Percentiles rank a stretch among this genome's conserved stretches.
phyloP scores from a whole-genome alignment of 164 flowering plant genomes.

The Warburgia ugandensis region DNA sequence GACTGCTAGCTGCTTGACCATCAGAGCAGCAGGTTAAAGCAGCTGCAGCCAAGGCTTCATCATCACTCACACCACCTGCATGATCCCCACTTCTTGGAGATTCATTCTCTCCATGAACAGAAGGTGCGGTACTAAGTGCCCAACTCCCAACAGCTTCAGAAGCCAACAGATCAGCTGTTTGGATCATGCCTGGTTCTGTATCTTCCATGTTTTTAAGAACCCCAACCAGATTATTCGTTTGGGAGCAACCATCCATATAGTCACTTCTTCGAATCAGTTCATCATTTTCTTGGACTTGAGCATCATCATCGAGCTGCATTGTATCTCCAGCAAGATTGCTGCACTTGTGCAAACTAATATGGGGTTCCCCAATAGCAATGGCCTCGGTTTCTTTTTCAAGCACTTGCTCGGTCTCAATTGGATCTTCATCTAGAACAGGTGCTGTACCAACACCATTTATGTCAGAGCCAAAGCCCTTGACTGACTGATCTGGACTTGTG shows the following conservation, averaged over 20 bases:
- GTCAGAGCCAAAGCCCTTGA: constrained; percentile 74
- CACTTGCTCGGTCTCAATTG: constrained; percentile 54
- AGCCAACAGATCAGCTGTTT: constrained; percentile 74
- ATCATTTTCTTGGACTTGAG: constrained; percentile 34
- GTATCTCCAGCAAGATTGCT: constrained; percentile 45
- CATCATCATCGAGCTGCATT: constrained; percentile 67
- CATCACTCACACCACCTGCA: constrained; percentile 15
- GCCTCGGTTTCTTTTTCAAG: constrained; percentile 66
- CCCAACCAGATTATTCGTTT: constrained; percentile 22
- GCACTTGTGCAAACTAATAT: constrained; percentile 32
- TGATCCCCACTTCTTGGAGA: constrained; percentile 35
- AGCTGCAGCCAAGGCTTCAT: constrained; percentile 18
- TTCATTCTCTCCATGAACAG: constrained; percentile 77
- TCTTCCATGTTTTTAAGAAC: constrained; percentile 40
- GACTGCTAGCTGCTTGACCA: constrained; percentile 56
- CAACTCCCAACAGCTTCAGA: constrained; percentile 95
- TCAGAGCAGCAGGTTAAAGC: constrained; percentile 22
- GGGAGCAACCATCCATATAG: constrained; percentile 21
- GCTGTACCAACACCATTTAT: constrained; percentile 58
- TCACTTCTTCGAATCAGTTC: constrained; percentile 17
- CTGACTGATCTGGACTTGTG: constrained; percentile 38
- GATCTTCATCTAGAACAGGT: constrained; percentile 42
- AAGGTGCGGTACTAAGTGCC: constrained; percentile 83
- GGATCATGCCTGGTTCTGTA: constrained; percentile 55
- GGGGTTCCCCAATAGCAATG: constrained; percentile 20